Base-by-base conservation (phyloP, 139 green algal species). In the Axilococcus clingmanii region DNA sequence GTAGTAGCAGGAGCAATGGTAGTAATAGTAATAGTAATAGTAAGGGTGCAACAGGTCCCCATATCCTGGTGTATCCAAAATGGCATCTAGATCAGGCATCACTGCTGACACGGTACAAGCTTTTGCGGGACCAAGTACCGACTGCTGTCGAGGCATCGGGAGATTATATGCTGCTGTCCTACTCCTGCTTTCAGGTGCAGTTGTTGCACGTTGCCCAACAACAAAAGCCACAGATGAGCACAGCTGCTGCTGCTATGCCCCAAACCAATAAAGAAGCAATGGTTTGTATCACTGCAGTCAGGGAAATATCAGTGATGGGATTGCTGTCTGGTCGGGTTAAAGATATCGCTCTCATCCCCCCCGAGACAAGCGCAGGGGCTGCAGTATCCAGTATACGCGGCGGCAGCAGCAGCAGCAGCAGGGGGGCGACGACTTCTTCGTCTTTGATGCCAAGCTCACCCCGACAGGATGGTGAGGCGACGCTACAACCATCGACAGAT, bases 81-180 rank as follows among this genome's bases (percentile, higher is more conserved):
- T 84, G 78, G 61, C 87, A 95, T 51, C 66, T 96, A 49, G 88
- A 96, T 70, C 61, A 79, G 16, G 69, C 69, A 7, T 87, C 82
- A 2, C 55, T 94, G 7, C 69, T 96, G n/a, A 71, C 51, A 0
- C 44, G 29, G 7, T 44, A 27, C 23, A n/a, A n/a, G n/a, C n/a
- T n/a, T n/a, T n/a, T n/a, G n/a, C n/a, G n/a, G n/a, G n/a, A n/a
- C n/a, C n/a, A n/a, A n/a, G n/a, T n/a, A n/a, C n/a, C n/a, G n/a
- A 19, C 87, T 4, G 85, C 88, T 1, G 72, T 96, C 68, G 89
- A 96, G 69, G 73, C 68, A 38, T 58, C 74, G 8, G 79, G 77
- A 3, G 49, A 60, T 32, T 77, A 84, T 75, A 55, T 96, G 12
- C 20, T 41, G 24, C 60, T 68, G 25, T 83, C 83, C 0, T 81